Base-by-base conservation (phyloP, 1,284 basidiomycete species). In the Wallemia hederae region DNA sequence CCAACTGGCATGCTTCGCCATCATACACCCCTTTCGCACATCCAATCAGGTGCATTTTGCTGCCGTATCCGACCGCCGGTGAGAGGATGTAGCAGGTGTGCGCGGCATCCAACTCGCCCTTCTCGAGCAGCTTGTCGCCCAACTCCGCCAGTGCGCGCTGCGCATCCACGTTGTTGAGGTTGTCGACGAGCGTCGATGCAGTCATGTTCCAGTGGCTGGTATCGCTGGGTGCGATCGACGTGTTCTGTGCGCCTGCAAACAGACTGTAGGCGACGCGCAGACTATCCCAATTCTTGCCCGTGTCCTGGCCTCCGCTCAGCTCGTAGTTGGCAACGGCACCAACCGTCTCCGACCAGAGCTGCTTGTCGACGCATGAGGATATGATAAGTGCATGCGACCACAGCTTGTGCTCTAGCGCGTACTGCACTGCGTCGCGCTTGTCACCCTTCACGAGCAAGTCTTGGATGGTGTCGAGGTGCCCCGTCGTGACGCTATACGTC, bases 371-470 rank as follows among this genome's bases (percentile, higher is more conserved):
- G 61, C 85, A 84, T 67, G 86, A 91, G 7, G 94, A 82, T 63
- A 98, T 91, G 58, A 97, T 74, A 77, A 98, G 80, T 0, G 94
- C 94, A 70, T 99, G 94, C 0, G 88, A 81, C 90, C 91, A 99
- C 64, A 98, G 72, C 65, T 79, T 82, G 68, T 90, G 79, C 62
- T 89, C 81, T 27, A 89, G 75, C 2, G 94, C 92, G 67, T 82
- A 89, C 62, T 82, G 80, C 66, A 88, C 89, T 0, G 94, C 94
- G 64, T 83, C 80, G 26, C 80, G 78, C 61, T 86, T 82, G 65
- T 96, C 81, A 17, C 94, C 94, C 57, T 79, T 77, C 7, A 89
- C 71, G 14, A 96, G 75, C 61, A 86, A 77, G 27, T 78, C 76
- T 63, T 88, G 81, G 61, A 96, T 82, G 66, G 80, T 80, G 65